phyloP scores from a whole-genome alignment of 1,139 yeast species.

The Candida dubliniensis region DNA sequence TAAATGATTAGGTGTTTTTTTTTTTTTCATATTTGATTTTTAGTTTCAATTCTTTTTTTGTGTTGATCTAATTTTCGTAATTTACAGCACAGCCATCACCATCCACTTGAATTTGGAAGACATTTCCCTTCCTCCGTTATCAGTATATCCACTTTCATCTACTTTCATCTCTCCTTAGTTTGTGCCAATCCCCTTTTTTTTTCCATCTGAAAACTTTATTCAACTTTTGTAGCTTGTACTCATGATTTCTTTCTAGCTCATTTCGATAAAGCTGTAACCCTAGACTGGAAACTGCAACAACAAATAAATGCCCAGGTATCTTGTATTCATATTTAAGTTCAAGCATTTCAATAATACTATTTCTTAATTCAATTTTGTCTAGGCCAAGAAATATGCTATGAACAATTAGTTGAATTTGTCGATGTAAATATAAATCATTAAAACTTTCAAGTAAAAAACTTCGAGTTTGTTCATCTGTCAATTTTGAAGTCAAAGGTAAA shows the following conservation, averaged over 20 bases:
- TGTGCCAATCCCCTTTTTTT: no score
- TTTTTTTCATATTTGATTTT: no score
- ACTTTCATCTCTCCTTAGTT: no score
- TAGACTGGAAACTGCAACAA: constrained; percentile 8
- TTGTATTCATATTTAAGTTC: constrained; percentile 6
- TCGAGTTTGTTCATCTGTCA: background rate
- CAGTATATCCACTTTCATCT: no score
- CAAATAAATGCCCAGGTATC: constrained; percentile 5
- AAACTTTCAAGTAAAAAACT: constrained; percentile 2
- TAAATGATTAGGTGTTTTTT: no score
- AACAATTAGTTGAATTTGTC: constrained; percentile 1
- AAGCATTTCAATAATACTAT: constrained; percentile 2
- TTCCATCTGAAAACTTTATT: no score
- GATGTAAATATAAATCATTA: constrained; percentile 7
- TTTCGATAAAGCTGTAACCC: constrained; percentile 7
- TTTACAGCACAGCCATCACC: no score
- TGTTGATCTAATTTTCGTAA: no score
- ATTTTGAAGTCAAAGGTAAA: background rate
- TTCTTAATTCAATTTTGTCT: constrained; percentile 1
- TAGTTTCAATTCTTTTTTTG: no score
- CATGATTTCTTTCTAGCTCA: background rate
- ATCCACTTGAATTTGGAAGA: no score
- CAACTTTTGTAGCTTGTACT: no score
- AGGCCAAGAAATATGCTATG: constrained; percentile 5
- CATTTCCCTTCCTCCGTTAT: no score